A percentile compares a stretch with the other conserved stretches of the same genome.
Conservation (phyloP, 495 filamentous ascomycete species). For the Neurospora intermedia region DNA sequence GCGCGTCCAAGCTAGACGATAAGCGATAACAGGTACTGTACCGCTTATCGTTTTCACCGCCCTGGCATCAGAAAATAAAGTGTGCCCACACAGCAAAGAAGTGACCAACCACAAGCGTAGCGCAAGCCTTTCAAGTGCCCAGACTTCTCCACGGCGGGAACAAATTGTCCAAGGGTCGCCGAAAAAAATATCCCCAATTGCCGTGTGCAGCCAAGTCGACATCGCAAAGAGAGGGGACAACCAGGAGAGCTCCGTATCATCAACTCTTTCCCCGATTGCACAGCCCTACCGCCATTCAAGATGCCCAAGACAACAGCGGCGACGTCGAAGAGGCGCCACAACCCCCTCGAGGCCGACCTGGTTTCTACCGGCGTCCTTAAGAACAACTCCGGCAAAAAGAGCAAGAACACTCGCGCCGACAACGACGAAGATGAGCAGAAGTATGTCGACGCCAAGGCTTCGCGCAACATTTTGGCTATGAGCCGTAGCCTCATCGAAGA, state of each 20-base stretch:
- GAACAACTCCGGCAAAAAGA: conserved; percentile 36
- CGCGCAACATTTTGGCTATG: conserved; percentile 77
- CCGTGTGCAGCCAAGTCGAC: neutral
- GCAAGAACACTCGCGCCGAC: conserved; percentile 48
- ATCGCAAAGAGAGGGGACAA: neutral
- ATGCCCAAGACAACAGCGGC: conserved; percentile 45
- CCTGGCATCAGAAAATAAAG: neutral
- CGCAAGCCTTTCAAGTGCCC: conserved; percentile 3
- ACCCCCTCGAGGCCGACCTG: conserved; percentile 64
- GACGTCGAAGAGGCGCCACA: conserved; percentile 44
- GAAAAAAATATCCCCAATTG: conserved; percentile 14
- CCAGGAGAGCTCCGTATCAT: neutral
- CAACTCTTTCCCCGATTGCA: neutral
- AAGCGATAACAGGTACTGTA: neutral
- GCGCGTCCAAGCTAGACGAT: neutral
- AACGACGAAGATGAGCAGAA: conserved; percentile 52
- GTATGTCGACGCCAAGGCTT: conserved; percentile 77
- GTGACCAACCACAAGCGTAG: conserved; percentile 11
- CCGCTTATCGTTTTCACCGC: neutral
- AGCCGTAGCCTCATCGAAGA: conserved; percentile 76
- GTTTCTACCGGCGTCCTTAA: conserved; percentile 51
- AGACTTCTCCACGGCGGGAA: conserved; percentile 14
- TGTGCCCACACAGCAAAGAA: neutral
- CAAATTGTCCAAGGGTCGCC: conserved; percentile 14
- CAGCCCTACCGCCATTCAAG: neutral